Evolutionary conservation across 169 alveolate species (phyloP), one percentile per base, ranked within the genome.

Genomic region (Eimeria nieschulzi): DNA sequence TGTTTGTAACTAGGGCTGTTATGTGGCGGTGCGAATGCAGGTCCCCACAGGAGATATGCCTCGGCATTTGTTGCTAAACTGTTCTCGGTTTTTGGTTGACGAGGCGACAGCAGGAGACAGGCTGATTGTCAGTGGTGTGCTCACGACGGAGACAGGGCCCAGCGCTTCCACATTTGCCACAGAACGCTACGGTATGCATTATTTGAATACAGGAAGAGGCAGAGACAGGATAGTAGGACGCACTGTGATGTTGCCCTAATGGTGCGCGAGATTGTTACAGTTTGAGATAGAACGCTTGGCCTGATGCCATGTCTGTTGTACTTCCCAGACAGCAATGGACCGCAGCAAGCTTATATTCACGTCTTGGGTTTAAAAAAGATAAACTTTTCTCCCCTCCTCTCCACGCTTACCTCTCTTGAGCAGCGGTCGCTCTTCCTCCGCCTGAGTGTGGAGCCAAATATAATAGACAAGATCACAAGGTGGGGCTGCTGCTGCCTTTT

Each of bases 31-130:
- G n/a, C 19, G 66, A 39, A 1, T 26, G 66, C 76, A 94, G 96
- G 95, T 96, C 51, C 98, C 98, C 19, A 95, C 97, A 12, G 98
- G 98, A 19, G 98, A 97, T 83, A 97, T 97, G 98, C 98, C 98
- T 12, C 94, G 98, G 92, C 99, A 86, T 94, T 94, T 96, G 92
- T 97, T 87, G 91, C 97, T 83, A 92, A 96, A 94, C 95, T 98
- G 94, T 96, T 98, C 97, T 26, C 96, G 99, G 83, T 94, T 97
- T 86, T 95, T 98, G 91, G 98, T 98, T 17, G 99, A 98, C 92
- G 96, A 96, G 92, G 98, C 98, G 83, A 95, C 97, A 51, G 99
- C 99, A 19, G 99, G 99, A 17, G 98, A 98, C 85, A 97, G 99
- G 88, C 99, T 98, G 9, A 96, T 96, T 56, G 97, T 99, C 17